These are phyloP conservation scores for Ophiostoma tasmaniense DNA, from an alignment of 2,329 filamentous ascomycete species.

Conservation along the genomic window DNA sequence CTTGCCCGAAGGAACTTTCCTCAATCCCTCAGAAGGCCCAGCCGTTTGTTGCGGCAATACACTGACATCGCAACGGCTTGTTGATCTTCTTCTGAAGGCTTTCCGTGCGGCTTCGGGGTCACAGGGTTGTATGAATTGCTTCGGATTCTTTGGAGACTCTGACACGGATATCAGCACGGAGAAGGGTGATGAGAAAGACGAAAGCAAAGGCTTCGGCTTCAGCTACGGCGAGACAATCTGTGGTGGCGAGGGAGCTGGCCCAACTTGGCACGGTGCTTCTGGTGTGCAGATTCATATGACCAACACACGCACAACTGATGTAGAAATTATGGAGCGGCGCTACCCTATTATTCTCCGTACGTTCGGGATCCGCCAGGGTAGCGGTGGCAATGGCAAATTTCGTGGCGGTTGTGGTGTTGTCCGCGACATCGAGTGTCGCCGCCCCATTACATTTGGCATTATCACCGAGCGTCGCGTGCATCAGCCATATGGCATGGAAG, in stretches of 20 bases:
- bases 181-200: conserved; percentile 19
- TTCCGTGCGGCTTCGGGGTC: conserved; percentile 25
- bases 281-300: conserved; percentile 28
- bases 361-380: conserved; percentile 26
- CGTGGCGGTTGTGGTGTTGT: conserved; percentile 29
- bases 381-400: conserved; percentile 27
- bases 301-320: conserved; percentile 29
- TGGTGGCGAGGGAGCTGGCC: conserved; percentile 29
- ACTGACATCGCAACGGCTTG: conserved; percentile 27
- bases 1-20: conserved; percentile 27
- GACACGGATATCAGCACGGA: conserved; percentile 13
- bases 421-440: conserved; percentile 30
- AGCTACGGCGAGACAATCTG: conserved; percentile 29
- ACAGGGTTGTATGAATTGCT: conserved; percentile 29
- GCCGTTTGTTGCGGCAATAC: conserved; percentile 36
- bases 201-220: conserved; percentile 19
- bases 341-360: conserved; percentile 29
- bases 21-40: conserved; percentile 25
- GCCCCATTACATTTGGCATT: conserved; percentile 27
- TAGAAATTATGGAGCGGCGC: conserved; percentile 30
- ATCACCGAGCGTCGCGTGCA: conserved; percentile 31
- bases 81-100: conserved; percentile 28
- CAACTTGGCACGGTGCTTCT: conserved; percentile 25
- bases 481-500: conserved; percentile 30
- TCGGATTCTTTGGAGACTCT: conserved; percentile 25